Evolutionary conservation across 2,329 filamentous ascomycete genomes (phyloP).

Genomic region (Shiraia sp.): DNA sequence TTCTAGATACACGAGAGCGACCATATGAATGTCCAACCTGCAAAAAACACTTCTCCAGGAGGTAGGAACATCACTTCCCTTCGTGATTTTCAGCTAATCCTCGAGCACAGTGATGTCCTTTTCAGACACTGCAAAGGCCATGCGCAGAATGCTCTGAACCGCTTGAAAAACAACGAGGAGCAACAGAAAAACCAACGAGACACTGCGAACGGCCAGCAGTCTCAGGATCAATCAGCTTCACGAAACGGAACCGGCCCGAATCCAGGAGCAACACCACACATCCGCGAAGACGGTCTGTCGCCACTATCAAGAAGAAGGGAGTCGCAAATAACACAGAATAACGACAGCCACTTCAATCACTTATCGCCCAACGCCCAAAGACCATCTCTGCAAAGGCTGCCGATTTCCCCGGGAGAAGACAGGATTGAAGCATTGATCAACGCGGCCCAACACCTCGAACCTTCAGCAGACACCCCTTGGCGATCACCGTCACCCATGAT

Average conservation of each 20-base stretch:
- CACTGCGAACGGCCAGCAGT: conserved; percentile 21
- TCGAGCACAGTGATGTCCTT: conserved; percentile 50
- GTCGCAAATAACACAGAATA: conserved; percentile 25
- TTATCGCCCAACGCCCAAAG: conserved; percentile 16
- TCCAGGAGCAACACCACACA: conserved; percentile 22
- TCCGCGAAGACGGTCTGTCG: conserved; percentile 31
- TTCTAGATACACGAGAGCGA: conserved; percentile 57
- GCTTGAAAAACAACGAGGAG: conserved; percentile 38
- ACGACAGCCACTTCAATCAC: conserved; percentile 22
- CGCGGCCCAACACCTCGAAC: conserved; percentile 42
- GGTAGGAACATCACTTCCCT: conserved; percentile 41
- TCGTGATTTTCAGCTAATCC: conserved; percentile 24
- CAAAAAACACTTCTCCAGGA: conserved; percentile 59
- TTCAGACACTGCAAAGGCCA: conserved; percentile 58
- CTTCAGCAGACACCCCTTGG: conserved; percentile 38
- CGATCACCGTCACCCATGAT: conserved; percentile 39
- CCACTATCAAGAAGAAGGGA: conserved; percentile 29
- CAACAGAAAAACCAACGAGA: conserved; percentile 31
- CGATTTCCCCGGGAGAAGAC: conserved; percentile 34
- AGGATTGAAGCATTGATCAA: conserved; percentile 45
- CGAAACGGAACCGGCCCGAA: conserved; percentile 23
- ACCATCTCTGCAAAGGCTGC: conserved; percentile 17
- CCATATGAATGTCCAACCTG: conserved; percentile 59
- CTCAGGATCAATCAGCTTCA: conserved; percentile 14
- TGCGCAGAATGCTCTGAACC: conserved; percentile 46